Percentiles rank a stretch among this genome's conserved stretches.
Evolutionary conservation across 1,139 yeast species (phyloP).

Genomic region (Candida frijolesensis): DNA sequence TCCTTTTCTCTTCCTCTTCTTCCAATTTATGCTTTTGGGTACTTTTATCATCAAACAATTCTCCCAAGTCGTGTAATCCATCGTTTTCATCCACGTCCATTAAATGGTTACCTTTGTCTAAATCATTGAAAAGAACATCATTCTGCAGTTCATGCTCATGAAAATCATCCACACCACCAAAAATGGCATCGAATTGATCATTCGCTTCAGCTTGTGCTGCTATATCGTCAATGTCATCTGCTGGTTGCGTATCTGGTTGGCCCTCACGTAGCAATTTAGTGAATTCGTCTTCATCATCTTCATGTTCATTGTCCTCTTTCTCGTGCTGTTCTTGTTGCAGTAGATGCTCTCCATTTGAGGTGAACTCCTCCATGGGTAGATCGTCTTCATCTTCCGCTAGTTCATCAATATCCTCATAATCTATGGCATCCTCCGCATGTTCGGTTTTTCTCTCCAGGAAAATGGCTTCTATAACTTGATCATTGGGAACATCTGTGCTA

Average conservation of each 20-base stretch:
- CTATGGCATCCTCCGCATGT: constrained; percentile 94
- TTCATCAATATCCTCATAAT: constrained; percentile 93
- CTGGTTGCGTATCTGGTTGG: constrained; percentile 8
- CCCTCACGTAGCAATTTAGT: constrained; percentile 19
- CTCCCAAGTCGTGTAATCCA: constrained; percentile 38
- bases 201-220: constrained; percentile 39
- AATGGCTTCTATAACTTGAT: constrained; percentile 41
- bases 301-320: constrained; percentile 1
- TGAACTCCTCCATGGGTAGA: constrained; percentile 43
- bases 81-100: constrained; percentile 17
- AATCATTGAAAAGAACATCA: constrained; percentile 19
- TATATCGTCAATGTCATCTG: constrained; percentile 30
- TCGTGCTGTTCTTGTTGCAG: not conserved
- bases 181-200: constrained; percentile 51
- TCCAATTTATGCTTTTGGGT: constrained; percentile 21
- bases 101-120: constrained; percentile 18
- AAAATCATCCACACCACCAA: constrained; percentile 37
- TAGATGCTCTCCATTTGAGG: constrained; percentile 9
- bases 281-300: constrained; percentile 24
- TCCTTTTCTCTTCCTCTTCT: constrained; percentile 26
- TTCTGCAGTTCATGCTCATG: constrained; percentile 10
- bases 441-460: constrained; percentile 44
- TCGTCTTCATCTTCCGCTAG: constrained; percentile 73
- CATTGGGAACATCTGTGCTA: constrained; percentile 32
- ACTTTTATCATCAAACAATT: constrained; percentile 29